Base-by-base conservation (phyloP, 768 basidiomycete species). In the Russula dissimulans region DNA sequence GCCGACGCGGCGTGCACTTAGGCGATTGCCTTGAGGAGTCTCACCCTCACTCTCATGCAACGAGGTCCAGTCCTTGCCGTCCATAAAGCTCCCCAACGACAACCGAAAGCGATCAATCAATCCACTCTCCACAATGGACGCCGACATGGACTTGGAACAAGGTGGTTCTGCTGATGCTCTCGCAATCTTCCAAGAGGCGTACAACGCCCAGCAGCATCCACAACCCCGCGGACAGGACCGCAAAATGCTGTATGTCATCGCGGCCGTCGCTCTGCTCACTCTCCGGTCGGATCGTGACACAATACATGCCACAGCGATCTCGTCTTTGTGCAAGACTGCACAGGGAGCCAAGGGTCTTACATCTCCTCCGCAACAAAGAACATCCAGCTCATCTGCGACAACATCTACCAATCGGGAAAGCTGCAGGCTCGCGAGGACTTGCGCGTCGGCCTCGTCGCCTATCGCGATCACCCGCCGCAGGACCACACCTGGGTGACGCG, bases 381-480 rank as follows among this genome's bases (percentile, higher is more conserved):
- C 73, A 95, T 98, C 73, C 89, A 94, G 69, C 82, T 89, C 70
- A 98, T 98, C 69, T 95, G 90, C 70, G 88, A 87, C 49, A 86
- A 90, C 74, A 98, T 98, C 65, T 91, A 91, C 74, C 88, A 94
- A 74, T 94, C 92, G 26, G 94, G 94, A 44, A 89, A 88, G 68
- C 82, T 98, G n/a, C 86, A 89, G 70, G 77, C 81, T 57, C 81
- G 77, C 47, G 93, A 95, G 68, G 95, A 97, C 72, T 81, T 95
- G 22, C 84, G 92, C 63, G 85, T 98, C 43, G 97, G 95, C 60
- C 81, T 98, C 60, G 81, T 98, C 65, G 94, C 93, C 44, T 98
- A 95, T 75, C 84, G 95, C 62, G 95, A 98, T 75, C 92, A 98
- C 70, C 95, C 95, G 29, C 95, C 95, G 15, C 95, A 98, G 75